Conservation (phyloP, 2,329 filamentous ascomycete genomes). For the Fusarium sp. region DNA sequence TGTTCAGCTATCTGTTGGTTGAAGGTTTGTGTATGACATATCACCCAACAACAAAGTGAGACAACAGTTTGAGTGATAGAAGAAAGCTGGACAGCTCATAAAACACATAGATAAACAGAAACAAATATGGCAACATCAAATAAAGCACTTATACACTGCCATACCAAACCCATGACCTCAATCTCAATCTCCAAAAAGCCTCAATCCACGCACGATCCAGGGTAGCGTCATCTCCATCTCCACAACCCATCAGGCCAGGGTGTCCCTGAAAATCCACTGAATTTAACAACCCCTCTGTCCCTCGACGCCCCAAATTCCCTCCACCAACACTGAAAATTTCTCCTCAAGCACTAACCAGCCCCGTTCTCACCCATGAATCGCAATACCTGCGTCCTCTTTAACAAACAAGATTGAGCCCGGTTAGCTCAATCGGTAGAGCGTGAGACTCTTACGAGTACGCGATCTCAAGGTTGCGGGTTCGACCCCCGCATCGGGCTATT, state of each 20-base stretch:
- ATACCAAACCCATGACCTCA: neutral
- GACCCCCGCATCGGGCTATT: slow-evolving; percentile 54
- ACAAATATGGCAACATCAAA: fast-evolving
- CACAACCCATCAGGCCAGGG: slow-evolving; percentile 1
- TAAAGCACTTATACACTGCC: too few species aligned
- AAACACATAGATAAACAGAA: fast-evolving
- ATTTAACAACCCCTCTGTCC: slow-evolving; percentile 10
- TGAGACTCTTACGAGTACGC: slow-evolving; percentile 66
- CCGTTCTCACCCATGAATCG: neutral
- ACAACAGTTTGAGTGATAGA: fast-evolving
- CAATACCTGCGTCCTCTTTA: neutral
- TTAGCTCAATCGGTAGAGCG: slow-evolving; percentile 62
- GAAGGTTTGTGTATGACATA: fast-evolving
- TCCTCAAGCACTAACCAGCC: neutral
- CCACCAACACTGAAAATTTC: neutral
- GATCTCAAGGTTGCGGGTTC: slow-evolving; percentile 66
- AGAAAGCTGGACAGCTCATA: fast-evolving
- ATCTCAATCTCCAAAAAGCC: neutral
- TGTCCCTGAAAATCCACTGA: slow-evolving; percentile 7
- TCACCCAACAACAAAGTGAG: fast-evolving
- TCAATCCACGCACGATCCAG: neutral
- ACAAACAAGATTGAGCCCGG: slow-evolving; percentile 37
- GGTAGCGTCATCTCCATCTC: neutral
- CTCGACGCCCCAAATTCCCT: neutral
- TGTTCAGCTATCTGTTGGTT: neutral